These are phyloP conservation scores for Penicillium lividum DNA, from an alignment of 495 filamentous ascomycete genomes.

Conservation along the genomic window DNA sequence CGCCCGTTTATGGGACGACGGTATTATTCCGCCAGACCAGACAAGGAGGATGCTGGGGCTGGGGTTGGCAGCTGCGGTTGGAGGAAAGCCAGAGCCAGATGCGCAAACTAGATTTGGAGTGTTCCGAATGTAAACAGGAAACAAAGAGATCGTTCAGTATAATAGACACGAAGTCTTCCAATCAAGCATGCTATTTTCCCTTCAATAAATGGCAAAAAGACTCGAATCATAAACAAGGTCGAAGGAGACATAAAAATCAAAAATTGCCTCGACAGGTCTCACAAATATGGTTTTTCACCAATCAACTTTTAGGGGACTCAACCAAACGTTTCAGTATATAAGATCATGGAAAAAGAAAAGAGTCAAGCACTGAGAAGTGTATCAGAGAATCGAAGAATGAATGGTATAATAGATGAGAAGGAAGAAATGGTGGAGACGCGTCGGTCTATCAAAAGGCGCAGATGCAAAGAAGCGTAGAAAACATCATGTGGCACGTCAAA, in stretches of 20 bases:
- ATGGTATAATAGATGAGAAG: conserved; percentile 26
- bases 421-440: conserved; percentile 22
- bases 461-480: conserved; percentile 26
- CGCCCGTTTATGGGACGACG: conserved; percentile 94
- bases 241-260: conserved; percentile 10
- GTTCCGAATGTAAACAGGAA: conserved; percentile 77
- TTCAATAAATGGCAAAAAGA: neutral
- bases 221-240: conserved; percentile 4
- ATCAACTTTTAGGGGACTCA: conserved; percentile 7
- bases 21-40: conserved; percentile 86
- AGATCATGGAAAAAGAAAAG: neutral
- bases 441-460: conserved; percentile 27
- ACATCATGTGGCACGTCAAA: conserved; percentile 29
- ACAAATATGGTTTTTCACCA: conserved; percentile 19
- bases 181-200: conserved; percentile 12
- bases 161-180: conserved; percentile 10
- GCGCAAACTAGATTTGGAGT: conserved; percentile 82
- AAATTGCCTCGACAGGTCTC: conserved; percentile 1
- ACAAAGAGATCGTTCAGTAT: conserved; percentile 7
- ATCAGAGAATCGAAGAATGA: conserved; percentile 8
- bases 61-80: conserved; percentile 75
- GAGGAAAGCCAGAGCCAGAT: conserved; percentile 59
- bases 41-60: conserved; percentile 82
- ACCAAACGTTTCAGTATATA: conserved; percentile 9
- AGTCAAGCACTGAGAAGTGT: neutral